Evolutionary conservation across 139 green algal species (phyloP).

Genomic region (Tetradesmus lagerheimii): DNA sequence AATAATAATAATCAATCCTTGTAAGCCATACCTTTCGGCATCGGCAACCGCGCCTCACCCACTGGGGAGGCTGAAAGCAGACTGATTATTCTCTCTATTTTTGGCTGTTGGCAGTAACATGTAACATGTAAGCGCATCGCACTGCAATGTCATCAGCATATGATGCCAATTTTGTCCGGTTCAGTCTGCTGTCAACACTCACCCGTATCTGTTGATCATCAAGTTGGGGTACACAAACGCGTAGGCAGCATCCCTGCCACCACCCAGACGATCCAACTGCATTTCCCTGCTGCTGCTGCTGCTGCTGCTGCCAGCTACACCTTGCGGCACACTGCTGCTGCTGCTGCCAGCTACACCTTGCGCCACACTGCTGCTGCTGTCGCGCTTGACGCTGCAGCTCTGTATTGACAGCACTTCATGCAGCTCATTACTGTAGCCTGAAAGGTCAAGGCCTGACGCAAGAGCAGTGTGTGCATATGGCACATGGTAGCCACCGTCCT

Average conservation of each 20-base stretch:
- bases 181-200: not conserved
- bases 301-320: not conserved
- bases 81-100: too few relatives aligned
- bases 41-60: too few relatives aligned
- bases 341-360: not conserved
- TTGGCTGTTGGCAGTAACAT: too few relatives aligned
- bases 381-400: not conserved
- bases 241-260: slow-evolving; percentile 56
- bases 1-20: too few relatives aligned
- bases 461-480: slow-evolving; percentile 64
- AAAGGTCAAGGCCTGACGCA: slow-evolving; percentile 56
- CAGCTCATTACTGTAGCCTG: slow-evolving; percentile 51
- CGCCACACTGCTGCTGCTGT: not conserved
- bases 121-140: too few relatives aligned
- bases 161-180: not conserved
- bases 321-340: not conserved
- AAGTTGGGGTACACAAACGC: slow-evolving; percentile 75
- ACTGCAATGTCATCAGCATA: not conserved
- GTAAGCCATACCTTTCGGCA: too few relatives aligned
- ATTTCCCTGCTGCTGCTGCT: not conserved
- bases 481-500: slow-evolving; percentile 77
- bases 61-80: too few relatives aligned
- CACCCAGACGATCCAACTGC: not conserved
- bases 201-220: slow-evolving; percentile 77
- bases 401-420: slow-evolving; percentile 57